A percentile compares a stretch with the other conserved stretches of the same genome.
Evolutionary conservation across 140 eudicot genomes (phyloP).

Genomic region (Bidens hawaiensis): DNA sequence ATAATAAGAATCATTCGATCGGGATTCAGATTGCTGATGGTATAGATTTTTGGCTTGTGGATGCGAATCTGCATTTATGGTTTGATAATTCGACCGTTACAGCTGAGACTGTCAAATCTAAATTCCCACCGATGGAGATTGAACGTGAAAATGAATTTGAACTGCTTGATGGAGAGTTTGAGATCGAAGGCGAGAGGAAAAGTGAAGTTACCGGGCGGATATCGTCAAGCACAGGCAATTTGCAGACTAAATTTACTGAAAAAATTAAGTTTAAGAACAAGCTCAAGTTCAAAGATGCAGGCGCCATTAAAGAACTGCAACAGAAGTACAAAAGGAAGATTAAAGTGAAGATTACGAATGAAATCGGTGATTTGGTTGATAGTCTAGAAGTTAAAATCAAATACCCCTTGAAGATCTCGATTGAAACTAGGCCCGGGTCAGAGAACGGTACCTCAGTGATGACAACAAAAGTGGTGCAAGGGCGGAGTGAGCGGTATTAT

Average conservation of each 20-base stretch:
- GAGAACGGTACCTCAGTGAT: conserved; percentile 35
- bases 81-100: conserved; percentile 39
- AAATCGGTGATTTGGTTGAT: conserved; percentile 22
- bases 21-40: conserved; percentile 63
- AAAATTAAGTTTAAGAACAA: conserved; percentile 51
- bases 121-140: conserved; percentile 25
- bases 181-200: conserved; percentile 49
- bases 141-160: conserved; percentile 26
- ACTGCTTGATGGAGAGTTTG: conserved; percentile 58
- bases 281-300: conserved; percentile 37
- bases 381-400: conserved; percentile 24
- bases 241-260: conserved; percentile 32
- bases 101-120: conserved; percentile 29
- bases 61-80: conserved; percentile 93
- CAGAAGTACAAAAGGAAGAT: conserved; percentile 35
- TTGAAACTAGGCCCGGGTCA: conserved; percentile 31
- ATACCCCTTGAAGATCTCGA: conserved; percentile 38
- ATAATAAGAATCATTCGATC: conserved; percentile 46
- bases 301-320: conserved; percentile 35
- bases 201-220: conserved; percentile 54
- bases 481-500: conserved; percentile 26
- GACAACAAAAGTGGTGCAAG: conserved; percentile 43
- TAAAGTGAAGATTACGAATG: conserved; percentile 27
- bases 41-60: conserved; percentile 75
- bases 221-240: conserved; percentile 45